Conservation (phyloP, 768 basidiomycete species). For the Amylocystis lapponica region DNA sequence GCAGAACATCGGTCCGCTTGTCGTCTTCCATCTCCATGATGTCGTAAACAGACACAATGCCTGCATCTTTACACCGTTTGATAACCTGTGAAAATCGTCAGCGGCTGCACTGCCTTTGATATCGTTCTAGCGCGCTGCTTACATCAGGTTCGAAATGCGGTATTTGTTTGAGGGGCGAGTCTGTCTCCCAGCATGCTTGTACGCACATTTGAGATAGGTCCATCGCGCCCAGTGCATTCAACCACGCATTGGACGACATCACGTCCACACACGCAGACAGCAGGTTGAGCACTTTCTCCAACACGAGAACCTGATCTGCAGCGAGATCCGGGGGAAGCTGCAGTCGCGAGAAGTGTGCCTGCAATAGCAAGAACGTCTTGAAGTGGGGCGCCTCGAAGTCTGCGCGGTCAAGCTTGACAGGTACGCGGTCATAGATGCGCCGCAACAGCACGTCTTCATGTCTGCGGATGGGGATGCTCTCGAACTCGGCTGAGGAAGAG, state of each 20-base stretch:
- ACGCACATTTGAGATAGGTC: slow-evolving; percentile 98
- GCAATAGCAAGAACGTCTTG: slow-evolving; percentile 95
- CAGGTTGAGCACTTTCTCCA: slow-evolving; percentile 87
- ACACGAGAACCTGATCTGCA: slow-evolving; percentile 82
- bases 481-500: slow-evolving; percentile 95
- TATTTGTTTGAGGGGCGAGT: slow-evolving; percentile 92
- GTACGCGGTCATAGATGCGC: slow-evolving; percentile 92
- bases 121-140: slow-evolving; percentile 15
- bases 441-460: slow-evolving; percentile 84
- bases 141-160: slow-evolving; percentile 94
- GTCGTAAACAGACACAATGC: slow-evolving; percentile 89
- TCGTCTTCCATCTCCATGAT: slow-evolving; percentile 99
- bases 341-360: slow-evolving; percentile 94
- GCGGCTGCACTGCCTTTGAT: background rate
- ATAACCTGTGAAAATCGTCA: slow-evolving; percentile 46
- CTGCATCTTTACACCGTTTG: slow-evolving; percentile 76
- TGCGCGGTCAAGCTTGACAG: slow-evolving; percentile 80
- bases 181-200: slow-evolving; percentile 96
- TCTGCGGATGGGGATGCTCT: slow-evolving; percentile 88
- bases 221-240: slow-evolving; percentile 95
- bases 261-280: slow-evolving; percentile 96
- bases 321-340: slow-evolving; percentile 90
- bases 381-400: slow-evolving; percentile 96
- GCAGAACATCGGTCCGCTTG: slow-evolving; percentile 70
- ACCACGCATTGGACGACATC: slow-evolving; percentile 94